These are phyloP conservation scores for Vitis hybrid DNA, from an alignment of 177 flowering plant species.

Conservation along the genomic window DNA sequence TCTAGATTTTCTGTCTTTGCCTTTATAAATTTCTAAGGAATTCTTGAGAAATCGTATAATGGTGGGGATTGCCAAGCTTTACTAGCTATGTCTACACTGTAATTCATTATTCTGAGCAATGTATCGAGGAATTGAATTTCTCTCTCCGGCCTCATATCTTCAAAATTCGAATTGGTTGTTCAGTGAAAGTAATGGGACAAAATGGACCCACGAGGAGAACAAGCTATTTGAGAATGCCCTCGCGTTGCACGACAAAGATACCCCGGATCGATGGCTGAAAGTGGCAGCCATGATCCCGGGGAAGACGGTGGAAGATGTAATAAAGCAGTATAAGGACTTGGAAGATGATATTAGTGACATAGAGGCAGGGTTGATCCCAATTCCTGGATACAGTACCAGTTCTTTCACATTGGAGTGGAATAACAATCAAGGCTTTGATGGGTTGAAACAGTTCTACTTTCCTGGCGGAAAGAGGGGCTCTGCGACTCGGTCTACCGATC, in stretches of 20 bases:
- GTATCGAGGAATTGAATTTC: slow-evolving; percentile 50
- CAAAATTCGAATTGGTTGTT: slow-evolving; percentile 47
- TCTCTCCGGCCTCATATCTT: slow-evolving; percentile 33
- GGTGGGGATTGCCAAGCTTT: not conserved
- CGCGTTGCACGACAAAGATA: slow-evolving; percentile 62
- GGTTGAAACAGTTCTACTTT: slow-evolving; percentile 29
- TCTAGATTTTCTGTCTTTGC: slow-evolving; percentile 16
- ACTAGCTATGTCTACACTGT: not conserved
- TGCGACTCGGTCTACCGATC: slow-evolving; percentile 43
- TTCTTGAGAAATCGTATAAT: not conserved
- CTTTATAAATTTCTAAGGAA: slow-evolving; percentile 16
- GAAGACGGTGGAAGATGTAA: slow-evolving; percentile 61
- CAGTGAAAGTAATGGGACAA: slow-evolving; percentile 40
- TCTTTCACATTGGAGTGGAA: slow-evolving; percentile 63
- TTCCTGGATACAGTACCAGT: slow-evolving; percentile 47
- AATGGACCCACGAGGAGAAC: slow-evolving; percentile 80
- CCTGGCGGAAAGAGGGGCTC: slow-evolving; percentile 43
- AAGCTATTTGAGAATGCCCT: slow-evolving; percentile 74
- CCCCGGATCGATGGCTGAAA: slow-evolving; percentile 75
- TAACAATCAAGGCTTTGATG: slow-evolving; percentile 29
- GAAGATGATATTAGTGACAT: slow-evolving; percentile 68
- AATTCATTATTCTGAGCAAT: slow-evolving; percentile 23
- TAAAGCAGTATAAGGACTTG: slow-evolving; percentile 59
- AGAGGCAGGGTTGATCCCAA: slow-evolving; percentile 69
- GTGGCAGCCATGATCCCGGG: slow-evolving; percentile 79